A percentile compares a stretch with the other conserved stretches of the same genome.
Conservation (phyloP, 2,329 filamentous ascomycete genomes). For the Hypoxylon sp. region DNA sequence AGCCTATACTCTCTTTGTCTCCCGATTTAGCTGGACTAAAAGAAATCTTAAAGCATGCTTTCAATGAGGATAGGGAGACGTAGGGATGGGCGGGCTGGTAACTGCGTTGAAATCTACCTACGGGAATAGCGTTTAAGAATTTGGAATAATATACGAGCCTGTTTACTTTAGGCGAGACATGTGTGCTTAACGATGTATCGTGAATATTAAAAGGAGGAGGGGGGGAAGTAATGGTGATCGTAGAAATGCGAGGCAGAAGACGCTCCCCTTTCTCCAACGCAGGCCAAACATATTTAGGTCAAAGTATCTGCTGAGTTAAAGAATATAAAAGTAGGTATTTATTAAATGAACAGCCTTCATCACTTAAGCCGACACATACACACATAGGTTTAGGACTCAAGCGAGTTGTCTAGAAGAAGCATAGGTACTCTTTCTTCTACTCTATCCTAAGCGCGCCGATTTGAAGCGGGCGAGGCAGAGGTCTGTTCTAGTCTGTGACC, state of each 20-base stretch:
- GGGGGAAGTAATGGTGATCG: no score
- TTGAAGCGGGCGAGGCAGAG: slow-evolving; percentile 22
- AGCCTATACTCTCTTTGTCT: background rate
- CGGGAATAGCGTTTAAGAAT: background rate
- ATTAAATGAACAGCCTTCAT: background rate
- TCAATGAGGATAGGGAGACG: no score
- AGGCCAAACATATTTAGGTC: no score
- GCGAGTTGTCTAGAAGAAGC: slow-evolving; percentile 11
- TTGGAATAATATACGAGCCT: background rate
- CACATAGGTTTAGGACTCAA: background rate
- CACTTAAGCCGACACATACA: background rate
- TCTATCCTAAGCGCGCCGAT: slow-evolving; percentile 21
- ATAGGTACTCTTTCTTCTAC: slow-evolving; percentile 11
- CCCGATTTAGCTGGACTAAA: background rate
- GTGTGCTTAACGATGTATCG: background rate
- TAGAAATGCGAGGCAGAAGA: no score
- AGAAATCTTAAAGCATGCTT: background rate
- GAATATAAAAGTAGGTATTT: background rate
- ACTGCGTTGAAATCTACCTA: no score
- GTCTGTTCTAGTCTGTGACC: slow-evolving; percentile 19
- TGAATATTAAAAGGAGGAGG: no score
- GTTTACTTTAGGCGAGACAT: background rate
- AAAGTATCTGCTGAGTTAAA: background rate
- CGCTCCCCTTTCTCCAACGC: no score
- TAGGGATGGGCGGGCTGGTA: no score